phyloP scores from a whole-genome alignment of 2,329 filamentous ascomycete species.

The Graphium sp. region DNA sequence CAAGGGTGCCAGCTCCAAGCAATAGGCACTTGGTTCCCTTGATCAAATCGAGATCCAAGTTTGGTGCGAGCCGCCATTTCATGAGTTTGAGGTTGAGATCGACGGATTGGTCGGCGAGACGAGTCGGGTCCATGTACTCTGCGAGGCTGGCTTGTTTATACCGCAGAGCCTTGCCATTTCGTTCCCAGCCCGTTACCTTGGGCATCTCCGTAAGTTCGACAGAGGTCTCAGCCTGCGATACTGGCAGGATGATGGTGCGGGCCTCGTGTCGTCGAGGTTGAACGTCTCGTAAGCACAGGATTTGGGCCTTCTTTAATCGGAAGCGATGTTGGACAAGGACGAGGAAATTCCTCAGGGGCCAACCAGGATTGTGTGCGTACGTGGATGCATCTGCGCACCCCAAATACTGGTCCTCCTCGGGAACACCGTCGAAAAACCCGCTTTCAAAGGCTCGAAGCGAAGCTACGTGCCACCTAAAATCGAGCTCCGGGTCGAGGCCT shows the following conservation, averaged over 20 bases:
- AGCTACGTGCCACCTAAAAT: conserved; percentile 62
- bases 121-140: conserved; percentile 82
- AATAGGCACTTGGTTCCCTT: conserved; percentile 82
- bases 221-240: conserved; percentile 30
- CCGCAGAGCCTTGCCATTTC: conserved; percentile 52
- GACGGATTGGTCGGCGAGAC: conserved; percentile 81
- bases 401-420: conserved; percentile 62
- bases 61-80: conserved; percentile 93
- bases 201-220: conserved; percentile 42
- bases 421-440: conserved; percentile 66
- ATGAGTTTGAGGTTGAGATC: conserved; percentile 95
- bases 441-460: conserved; percentile 64
- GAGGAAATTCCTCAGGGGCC: conserved; percentile 82
- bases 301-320: conserved; percentile 57
- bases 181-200: conserved; percentile 90
- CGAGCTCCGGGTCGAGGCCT: conserved; percentile 25
- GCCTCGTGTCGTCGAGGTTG: conserved; percentile 63
- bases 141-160: conserved; percentile 68
- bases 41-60: conserved; percentile 72
- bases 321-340: conserved; percentile 73
- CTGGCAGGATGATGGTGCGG: conserved; percentile 60
- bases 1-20: conserved; percentile 81
- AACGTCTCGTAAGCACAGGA: conserved; percentile 81
- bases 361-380: conserved; percentile 73
- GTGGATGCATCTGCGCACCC: conserved; percentile 88